These are phyloP conservation scores for Pseudonectria foliicola DNA, from an alignment of 2,329 filamentous ascomycete species.

Conservation along the genomic window DNA sequence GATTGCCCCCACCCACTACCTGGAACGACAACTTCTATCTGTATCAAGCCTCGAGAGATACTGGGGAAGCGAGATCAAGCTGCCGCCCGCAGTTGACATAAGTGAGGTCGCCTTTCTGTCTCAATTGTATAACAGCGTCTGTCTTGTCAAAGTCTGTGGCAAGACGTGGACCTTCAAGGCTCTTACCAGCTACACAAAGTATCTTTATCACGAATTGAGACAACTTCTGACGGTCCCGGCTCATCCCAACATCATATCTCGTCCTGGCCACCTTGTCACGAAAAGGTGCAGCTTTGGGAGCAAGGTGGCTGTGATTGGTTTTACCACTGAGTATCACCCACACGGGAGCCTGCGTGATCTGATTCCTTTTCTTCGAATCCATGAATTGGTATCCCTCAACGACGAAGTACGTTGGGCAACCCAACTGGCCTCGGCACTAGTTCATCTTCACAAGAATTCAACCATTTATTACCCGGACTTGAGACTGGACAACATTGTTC, in stretches of 20 bases:
- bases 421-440: conserved; percentile 44
- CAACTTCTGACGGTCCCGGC: conserved; percentile 44
- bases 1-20: conserved; percentile 42
- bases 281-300: conserved; percentile 50
- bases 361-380: conserved; percentile 43
- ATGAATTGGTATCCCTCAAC: conserved; percentile 32
- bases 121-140: conserved; percentile 54
- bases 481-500: conserved; percentile 52
- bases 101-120: conserved; percentile 40
- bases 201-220: conserved; percentile 54
- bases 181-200: conserved; percentile 50
- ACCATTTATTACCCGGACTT: conserved; percentile 51
- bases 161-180: conserved; percentile 50
- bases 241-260: conserved; percentile 46
- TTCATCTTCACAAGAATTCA: conserved; percentile 40
- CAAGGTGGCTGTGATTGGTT: conserved; percentile 49
- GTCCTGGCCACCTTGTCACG: conserved; percentile 46
- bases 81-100: conserved; percentile 45
- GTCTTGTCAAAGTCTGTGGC: conserved; percentile 39
- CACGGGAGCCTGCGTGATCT: conserved; percentile 50
- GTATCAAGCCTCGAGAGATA: conserved; percentile 32
- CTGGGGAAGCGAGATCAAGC: conserved; percentile 35
- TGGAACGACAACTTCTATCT: conserved; percentile 47
- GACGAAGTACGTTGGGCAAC: conserved; percentile 47
- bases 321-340: conserved; percentile 47